A percentile compares a stretch with the other conserved stretches of the same genome.
Evolutionary conservation across 2,329 filamentous ascomycete genomes (phyloP).

Genomic region (Epichloe coenophiala): DNA sequence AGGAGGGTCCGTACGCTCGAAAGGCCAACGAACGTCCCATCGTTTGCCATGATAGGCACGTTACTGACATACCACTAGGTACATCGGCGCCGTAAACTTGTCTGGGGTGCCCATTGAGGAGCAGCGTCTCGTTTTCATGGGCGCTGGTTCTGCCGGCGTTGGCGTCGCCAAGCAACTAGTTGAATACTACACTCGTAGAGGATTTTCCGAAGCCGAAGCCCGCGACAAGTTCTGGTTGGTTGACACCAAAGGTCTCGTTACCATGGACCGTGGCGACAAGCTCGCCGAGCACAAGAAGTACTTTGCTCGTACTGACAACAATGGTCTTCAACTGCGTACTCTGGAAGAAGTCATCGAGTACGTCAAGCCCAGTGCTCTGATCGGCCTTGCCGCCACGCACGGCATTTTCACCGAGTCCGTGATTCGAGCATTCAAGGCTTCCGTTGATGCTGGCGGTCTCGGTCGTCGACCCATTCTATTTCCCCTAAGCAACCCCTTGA

Average conservation of each 20-base stretch:
- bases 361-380: conserved; percentile 85
- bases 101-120: conserved; percentile 77
- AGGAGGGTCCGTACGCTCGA: conserved; percentile 46
- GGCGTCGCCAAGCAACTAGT: conserved; percentile 97
- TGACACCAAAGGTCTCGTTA: conserved; percentile 92
- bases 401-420: conserved; percentile 87
- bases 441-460: conserved; percentile 46
- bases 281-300: conserved; percentile 81
- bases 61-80: conserved; percentile 47
- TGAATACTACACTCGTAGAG: conserved; percentile 89
- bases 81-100: conserved; percentile 63
- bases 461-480: conserved; percentile 84
- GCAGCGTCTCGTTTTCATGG: conserved; percentile 91
- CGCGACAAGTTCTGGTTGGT: conserved; percentile 93
- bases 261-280: conserved; percentile 81
- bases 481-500: conserved; percentile 93
- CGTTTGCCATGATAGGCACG: not conserved
- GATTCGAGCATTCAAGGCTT: conserved; percentile 54
- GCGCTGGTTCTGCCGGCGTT: conserved; percentile 87
- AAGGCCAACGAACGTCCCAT: conserved; percentile 1
- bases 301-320: conserved; percentile 52
- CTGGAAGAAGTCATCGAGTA: conserved; percentile 88
- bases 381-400: conserved; percentile 88
- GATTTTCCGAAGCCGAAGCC: conserved; percentile 76
- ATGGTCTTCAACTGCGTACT: conserved; percentile 57